Conservation (phyloP, 2,329 filamentous ascomycete species). For the Chalaropsis ovoidea region DNA sequence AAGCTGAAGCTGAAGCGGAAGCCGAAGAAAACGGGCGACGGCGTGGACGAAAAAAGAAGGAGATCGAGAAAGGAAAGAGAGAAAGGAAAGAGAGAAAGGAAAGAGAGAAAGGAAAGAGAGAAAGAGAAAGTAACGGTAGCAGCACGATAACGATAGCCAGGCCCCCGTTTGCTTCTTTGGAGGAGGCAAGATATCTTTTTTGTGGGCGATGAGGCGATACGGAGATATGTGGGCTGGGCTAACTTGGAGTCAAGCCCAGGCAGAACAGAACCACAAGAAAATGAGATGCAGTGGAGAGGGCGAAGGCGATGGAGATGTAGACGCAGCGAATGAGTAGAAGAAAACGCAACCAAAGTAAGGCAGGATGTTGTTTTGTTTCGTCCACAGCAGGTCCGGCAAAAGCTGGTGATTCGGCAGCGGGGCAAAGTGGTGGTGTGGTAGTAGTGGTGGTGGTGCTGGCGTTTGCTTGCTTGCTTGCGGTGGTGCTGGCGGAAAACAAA, state of each 20-base stretch:
- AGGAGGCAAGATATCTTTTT: not conserved
- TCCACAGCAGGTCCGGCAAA: too few relatives aligned
- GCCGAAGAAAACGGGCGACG: not conserved
- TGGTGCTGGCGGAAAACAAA: too few relatives aligned
- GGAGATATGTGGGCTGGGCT: not conserved
- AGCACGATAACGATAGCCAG: not conserved
- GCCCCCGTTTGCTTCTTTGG: not conserved
- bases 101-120: not conserved
- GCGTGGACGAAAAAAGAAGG: not conserved
- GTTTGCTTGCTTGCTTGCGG: too few relatives aligned
- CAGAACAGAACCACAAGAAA: not conserved
- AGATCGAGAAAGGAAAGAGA: not conserved
- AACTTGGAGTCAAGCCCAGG: not conserved
- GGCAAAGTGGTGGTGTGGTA: too few relatives aligned
- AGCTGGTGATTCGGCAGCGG: too few relatives aligned
- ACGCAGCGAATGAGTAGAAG: too few relatives aligned
- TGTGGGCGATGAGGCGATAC: conserved; percentile 5
- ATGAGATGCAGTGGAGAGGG: not conserved
- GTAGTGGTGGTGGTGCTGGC: too few relatives aligned
- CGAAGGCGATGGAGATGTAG: not conserved
- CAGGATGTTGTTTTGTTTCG: too few relatives aligned
- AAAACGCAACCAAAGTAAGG: too few relatives aligned
- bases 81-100: not conserved
- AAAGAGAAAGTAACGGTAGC: conserved; percentile 4
- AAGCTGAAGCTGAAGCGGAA: not conserved